These are phyloP conservation scores for Pulveroboletus frians DNA, from an alignment of 768 basidiomycete species.

Conservation along the genomic window DNA sequence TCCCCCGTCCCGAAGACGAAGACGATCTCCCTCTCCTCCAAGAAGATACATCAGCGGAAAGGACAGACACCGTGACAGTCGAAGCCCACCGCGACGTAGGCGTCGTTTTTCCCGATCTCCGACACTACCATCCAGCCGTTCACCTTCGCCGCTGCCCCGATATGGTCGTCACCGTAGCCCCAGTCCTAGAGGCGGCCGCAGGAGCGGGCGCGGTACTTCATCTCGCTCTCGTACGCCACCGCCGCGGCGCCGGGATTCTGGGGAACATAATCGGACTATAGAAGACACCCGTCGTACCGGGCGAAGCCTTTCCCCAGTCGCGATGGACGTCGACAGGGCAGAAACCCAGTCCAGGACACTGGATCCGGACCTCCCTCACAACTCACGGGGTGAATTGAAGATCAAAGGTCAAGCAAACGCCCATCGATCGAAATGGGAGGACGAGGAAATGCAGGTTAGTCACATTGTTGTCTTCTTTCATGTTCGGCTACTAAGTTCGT, in stretches of 20 bases:
- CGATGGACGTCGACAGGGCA: conserved; percentile 22
- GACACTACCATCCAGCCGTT: conserved; percentile 45
- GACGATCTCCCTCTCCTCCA: conserved; percentile 32
- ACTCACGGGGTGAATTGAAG: conserved; percentile 50
- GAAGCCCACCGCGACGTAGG: conserved; percentile 32
- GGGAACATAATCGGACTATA: conserved; percentile 18
- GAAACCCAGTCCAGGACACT: conserved; percentile 21
- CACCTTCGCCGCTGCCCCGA: conserved; percentile 29
- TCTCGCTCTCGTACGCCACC: conserved; percentile 35
- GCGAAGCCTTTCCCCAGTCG: conserved; percentile 24
- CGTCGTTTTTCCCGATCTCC: conserved; percentile 45
- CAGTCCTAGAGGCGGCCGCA: conserved; percentile 31
- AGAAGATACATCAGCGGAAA: conserved; percentile 16
- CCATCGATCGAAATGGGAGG: conserved; percentile 53
- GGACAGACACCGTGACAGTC: conserved; percentile 26
- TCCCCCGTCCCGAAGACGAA: conserved; percentile 35
- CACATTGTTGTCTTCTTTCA: conserved; percentile 4
- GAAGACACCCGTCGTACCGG: conserved; percentile 19
- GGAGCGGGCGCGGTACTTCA: conserved; percentile 22
- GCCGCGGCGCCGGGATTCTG: conserved; percentile 30
- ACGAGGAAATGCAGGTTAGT: conserved; percentile 30
- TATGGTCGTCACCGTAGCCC: conserved; percentile 44
- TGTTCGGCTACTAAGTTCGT: conserved; percentile 6
- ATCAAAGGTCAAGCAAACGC: conserved; percentile 69
- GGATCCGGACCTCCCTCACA: conserved; percentile 29